Evolutionary conservation across 805 yeast species (phyloP).

Genomic region (Candida arabinofermentans): DNA sequence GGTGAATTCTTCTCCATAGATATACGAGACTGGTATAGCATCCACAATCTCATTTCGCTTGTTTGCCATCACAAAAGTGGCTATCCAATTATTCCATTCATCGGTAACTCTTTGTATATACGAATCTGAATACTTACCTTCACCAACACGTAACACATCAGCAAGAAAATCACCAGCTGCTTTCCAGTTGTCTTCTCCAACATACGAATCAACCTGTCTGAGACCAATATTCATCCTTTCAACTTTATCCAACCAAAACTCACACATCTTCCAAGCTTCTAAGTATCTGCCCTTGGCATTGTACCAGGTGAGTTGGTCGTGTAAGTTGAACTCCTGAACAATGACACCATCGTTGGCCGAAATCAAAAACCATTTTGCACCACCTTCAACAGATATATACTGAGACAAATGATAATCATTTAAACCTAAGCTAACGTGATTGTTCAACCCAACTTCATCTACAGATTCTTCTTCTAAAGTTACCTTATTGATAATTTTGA

Average conservation of each 20-base stretch:
- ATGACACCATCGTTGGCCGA: conserved; percentile 80
- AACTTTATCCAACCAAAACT: conserved; percentile 44
- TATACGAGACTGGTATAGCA: conserved; percentile 49
- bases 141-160: conserved; percentile 32
- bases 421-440: conserved; percentile 55
- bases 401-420: conserved; percentile 76
- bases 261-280: conserved; percentile 80
- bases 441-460: conserved; percentile 69
- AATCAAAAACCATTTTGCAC: conserved; percentile 54
- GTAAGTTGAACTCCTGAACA: conserved; percentile 64
- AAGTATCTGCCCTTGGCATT: conserved; percentile 46
- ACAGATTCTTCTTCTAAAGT: conserved; percentile 72
- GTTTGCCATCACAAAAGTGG: conserved; percentile 44
- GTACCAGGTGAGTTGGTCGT: conserved; percentile 75
- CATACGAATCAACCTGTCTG: conserved; percentile 43
- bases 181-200: conserved; percentile 47
- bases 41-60: conserved; percentile 45
- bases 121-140: conserved; percentile 17
- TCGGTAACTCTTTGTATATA: conserved; percentile 23
- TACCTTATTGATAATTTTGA: conserved; percentile 59
- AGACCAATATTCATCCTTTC: conserved; percentile 61
- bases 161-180: conserved; percentile 49
- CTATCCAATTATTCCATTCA: conserved; percentile 67
- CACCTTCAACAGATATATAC: conserved; percentile 35
- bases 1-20: conserved; percentile 18